Evolutionary conservation across 192 early-diverging fungal species (phyloP), one percentile per base, ranked within the genome.

Genomic region (Backusella australiensis): DNA sequence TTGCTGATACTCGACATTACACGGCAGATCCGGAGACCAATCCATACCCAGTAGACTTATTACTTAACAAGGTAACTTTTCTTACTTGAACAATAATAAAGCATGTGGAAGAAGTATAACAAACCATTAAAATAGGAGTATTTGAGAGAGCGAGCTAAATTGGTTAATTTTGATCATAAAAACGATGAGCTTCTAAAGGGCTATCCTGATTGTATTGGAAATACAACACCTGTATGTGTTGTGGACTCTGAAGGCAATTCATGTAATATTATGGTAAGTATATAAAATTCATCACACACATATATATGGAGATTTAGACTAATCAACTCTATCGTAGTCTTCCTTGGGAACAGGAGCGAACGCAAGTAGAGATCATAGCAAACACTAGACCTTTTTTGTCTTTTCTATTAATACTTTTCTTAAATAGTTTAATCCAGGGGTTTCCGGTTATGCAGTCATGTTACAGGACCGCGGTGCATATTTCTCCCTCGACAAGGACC

Each of bases 181-280:
- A 84, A 86, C 14, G 79, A 71, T 12, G 82, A 85, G 42, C 76
- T 88, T 35, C 65, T 75, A 34, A 84, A 84, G 36, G 93, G 93
- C 2, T 79, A 78, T 9, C 92, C 93, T 41, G 78, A 83, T 23
- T 81, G 84, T 14, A 85, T 84, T 3, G 84, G 87, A 19, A 92
- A 93, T 75, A 95, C 93, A 6, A 91, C 94, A 1, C 92, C 91
- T 71, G 89, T 95, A 74, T 86, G 85, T 7, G 91, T 92, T 2
- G 89, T 91, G 1, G 94, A 95, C 77, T 73, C 75, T 38, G 85
- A 93, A 56, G 94, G 93, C 41, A 94, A 94, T 76, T 92, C 93
- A 9, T 94, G 93, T 82, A 90, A 87, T 79, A 93, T 93, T 77
- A 91, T 95, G 63, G 85, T 83, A 82, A 82, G 75, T 80, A 73